phyloP scores from a whole-genome alignment of 176 grass and related monocot species.

The Avena sativa region DNA sequence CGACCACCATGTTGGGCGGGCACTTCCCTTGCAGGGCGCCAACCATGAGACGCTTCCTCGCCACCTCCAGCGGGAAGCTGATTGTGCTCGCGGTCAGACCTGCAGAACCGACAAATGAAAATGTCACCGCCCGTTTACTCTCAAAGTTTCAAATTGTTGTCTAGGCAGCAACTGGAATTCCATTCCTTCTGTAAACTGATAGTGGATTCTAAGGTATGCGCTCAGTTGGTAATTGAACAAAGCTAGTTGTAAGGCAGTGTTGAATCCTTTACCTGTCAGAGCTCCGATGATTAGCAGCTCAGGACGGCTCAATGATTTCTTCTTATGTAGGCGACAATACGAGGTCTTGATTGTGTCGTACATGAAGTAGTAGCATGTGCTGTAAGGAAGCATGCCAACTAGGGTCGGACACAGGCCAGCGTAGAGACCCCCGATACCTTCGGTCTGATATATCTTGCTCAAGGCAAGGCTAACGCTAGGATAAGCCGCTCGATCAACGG shows the following conservation, averaged over 20 bases:
- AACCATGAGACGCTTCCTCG: background rate
- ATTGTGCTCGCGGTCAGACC: background rate
- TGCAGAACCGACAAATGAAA: background rate
- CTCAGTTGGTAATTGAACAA: background rate
- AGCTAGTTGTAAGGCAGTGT: background rate
- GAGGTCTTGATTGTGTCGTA: background rate
- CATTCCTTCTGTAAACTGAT: background rate
- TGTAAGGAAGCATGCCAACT: background rate
- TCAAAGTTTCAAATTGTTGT: no score
- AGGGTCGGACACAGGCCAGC: background rate
- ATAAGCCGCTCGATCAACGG: background rate
- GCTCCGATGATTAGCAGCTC: background rate
- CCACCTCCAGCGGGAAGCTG: background rate
- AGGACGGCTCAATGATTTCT: background rate
- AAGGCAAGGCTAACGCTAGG: background rate
- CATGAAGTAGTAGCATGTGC: background rate
- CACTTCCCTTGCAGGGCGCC: background rate
- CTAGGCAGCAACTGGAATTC: no score
- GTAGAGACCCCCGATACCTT: background rate
- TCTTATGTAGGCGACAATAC: background rate
- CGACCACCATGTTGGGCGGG: background rate
- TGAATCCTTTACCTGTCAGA: background rate
- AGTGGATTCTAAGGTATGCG: background rate
- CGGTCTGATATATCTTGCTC: background rate
- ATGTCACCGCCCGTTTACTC: no score